These are phyloP conservation scores for Beauveria caledonica DNA, from an alignment of 2,329 filamentous ascomycete species.

Conservation along the genomic window DNA sequence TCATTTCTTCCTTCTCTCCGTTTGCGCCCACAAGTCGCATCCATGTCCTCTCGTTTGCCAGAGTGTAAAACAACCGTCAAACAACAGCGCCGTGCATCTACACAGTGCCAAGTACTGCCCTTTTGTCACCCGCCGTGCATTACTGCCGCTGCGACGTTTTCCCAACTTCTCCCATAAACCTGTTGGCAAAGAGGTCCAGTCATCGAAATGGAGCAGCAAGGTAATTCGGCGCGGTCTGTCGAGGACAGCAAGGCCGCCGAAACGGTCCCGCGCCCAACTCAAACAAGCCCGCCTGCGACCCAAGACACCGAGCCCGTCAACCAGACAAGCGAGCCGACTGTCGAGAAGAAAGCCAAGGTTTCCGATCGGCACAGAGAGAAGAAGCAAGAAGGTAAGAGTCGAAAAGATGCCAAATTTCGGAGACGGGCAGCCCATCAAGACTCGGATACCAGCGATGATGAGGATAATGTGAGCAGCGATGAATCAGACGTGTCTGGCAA, in stretches of 20 bases:
- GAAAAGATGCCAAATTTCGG: background rate
- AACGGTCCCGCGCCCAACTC: background rate
- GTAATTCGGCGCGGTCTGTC: background rate
- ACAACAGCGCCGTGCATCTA: background rate
- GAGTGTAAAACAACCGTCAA: background rate
- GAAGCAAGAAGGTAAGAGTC: background rate
- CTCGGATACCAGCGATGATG: background rate
- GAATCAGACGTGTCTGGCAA: slow-evolving; percentile 3
- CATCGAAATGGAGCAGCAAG: slow-evolving; percentile 3
- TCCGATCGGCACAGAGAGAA: background rate
- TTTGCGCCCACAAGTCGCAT: background rate
- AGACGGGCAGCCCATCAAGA: background rate
- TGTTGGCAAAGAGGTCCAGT: background rate
- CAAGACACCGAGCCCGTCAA: background rate
- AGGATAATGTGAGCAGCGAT: background rate
- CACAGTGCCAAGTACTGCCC: background rate
- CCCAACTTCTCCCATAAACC: background rate
- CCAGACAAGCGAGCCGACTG: background rate
- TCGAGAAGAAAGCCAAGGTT: slow-evolving; percentile 1
- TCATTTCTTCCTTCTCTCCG: background rate
- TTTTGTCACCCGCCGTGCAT: background rate
- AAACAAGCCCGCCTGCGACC: background rate
- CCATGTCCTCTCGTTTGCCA: background rate
- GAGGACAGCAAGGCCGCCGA: slow-evolving; percentile 3
- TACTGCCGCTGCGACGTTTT: background rate